Evolutionary conservation across 352 stramenopile species (phyloP).

Genomic region (Phytophthora ohioensis): DNA sequence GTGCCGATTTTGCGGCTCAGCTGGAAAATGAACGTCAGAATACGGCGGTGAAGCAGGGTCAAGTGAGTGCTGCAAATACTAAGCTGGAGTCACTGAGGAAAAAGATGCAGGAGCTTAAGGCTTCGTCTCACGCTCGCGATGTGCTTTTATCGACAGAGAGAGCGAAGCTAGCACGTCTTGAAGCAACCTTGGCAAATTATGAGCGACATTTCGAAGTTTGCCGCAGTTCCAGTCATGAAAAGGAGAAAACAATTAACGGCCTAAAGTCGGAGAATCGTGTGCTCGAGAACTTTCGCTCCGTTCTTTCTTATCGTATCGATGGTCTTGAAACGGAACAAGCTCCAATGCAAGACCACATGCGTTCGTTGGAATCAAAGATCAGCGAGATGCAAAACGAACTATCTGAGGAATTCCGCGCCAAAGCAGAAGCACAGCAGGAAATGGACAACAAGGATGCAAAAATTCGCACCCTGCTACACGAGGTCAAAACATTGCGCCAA

Average conservation of each 20-base stretch:
- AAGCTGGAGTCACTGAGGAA: constrained; percentile 87
- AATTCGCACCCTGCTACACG: constrained; percentile 75
- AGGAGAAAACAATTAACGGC: constrained; percentile 69
- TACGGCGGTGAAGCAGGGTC: constrained; percentile 81
- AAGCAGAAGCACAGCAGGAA: constrained; percentile 69
- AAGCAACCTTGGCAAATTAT: constrained; percentile 71
- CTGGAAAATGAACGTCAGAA: constrained; percentile 79
- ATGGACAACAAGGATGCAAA: constrained; percentile 79
- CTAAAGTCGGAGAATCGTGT: constrained; percentile 82
- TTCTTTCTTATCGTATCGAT: constrained; percentile 81
- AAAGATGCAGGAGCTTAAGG: constrained; percentile 88
- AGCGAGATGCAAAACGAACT: constrained; percentile 83
- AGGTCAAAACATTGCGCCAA: constrained; percentile 81
- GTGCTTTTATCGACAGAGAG: constrained; percentile 77
- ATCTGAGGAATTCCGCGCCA: constrained; percentile 74
- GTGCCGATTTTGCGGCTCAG: constrained; percentile 69
- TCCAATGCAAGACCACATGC: constrained; percentile 75
- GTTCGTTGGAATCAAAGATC: constrained; percentile 67
- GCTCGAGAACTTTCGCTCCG: constrained; percentile 85
- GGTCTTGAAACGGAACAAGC: constrained; percentile 76
- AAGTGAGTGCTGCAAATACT: constrained; percentile 79
- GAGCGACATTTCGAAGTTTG: constrained; percentile 82
- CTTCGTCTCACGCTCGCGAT: constrained; percentile 68
- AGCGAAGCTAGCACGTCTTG: constrained; percentile 72
- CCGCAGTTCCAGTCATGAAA: constrained; percentile 71